These are phyloP conservation scores for Selaginella moellendorffii DNA, from an alignment of 75 land plant species.

Conservation along the genomic window DNA sequence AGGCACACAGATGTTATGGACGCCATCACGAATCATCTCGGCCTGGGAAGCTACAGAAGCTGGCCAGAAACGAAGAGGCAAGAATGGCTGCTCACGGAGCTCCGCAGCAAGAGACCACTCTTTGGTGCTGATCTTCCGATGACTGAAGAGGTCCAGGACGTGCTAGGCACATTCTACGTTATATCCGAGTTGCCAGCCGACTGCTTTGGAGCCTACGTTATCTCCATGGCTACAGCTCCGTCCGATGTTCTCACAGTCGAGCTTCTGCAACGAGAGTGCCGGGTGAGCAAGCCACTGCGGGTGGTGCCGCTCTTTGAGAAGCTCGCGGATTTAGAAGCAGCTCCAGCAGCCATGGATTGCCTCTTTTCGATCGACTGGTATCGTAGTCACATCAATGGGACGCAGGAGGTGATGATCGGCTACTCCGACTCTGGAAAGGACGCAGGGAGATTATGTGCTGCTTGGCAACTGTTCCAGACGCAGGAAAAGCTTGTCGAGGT, in stretches of 20 bases:
- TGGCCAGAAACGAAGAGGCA: conserved; percentile 74
- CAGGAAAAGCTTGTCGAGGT: conserved; percentile 76
- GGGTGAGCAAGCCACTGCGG: conserved; percentile 49
- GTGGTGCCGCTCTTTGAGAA: conserved; percentile 89
- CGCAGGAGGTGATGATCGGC: conserved; percentile 93
- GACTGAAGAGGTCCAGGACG: conserved; percentile 71
- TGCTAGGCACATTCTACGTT: conserved; percentile 67
- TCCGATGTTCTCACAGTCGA: conserved; percentile 91
- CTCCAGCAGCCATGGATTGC: conserved; percentile 73
- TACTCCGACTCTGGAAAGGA: conserved; percentile 96
- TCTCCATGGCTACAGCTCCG: conserved; percentile 87
- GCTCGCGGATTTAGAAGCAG: conserved; percentile 78
- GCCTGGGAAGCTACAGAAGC: conserved; percentile 61
- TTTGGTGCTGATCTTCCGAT: conserved; percentile 70
- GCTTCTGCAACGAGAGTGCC: conserved; percentile 77
- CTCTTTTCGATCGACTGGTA: conserved; percentile 92
- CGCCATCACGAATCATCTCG: conserved; percentile 65
- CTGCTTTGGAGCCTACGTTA: conserved; percentile 82
- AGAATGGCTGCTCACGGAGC: conserved; percentile 69
- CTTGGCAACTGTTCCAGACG: conserved; percentile 70
- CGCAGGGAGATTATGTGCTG: conserved; percentile 83
- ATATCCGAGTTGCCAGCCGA: conserved; percentile 67
- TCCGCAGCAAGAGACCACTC: conserved; percentile 69
- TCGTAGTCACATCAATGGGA: conserved; percentile 59
- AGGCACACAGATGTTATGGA: conserved; percentile 80